Conservation (phyloP, 78 protist genomes). For the Speleostelium caveatum region DNA sequence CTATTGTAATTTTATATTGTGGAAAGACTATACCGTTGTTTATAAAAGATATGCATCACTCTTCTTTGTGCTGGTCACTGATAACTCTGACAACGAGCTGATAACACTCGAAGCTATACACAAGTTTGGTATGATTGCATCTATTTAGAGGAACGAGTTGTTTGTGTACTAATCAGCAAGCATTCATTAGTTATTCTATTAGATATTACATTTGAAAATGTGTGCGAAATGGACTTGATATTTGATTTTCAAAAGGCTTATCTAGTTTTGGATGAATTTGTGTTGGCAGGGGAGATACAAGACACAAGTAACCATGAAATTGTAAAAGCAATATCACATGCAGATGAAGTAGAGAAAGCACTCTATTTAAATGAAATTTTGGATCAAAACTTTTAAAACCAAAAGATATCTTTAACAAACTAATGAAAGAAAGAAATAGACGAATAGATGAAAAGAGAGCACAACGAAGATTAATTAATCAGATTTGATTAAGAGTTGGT, state of each 20-base stretch:
- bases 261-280: constrained; percentile 92
- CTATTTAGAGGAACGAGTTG: background rate
- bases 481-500: too few relatives aligned
- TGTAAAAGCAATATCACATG: constrained; percentile 27
- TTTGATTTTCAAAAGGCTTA: constrained; percentile 97
- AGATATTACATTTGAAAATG: constrained; percentile 74
- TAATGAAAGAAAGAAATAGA: too few relatives aligned
- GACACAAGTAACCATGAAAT: constrained; percentile 87
- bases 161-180: background rate
- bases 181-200: constrained; percentile 28
- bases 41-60: constrained; percentile 91
- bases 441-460: too few relatives aligned
- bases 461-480: too few relatives aligned
- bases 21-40: constrained; percentile 90
- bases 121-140: constrained; percentile 83
- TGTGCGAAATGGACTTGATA: constrained; percentile 98
- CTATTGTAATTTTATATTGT: constrained; percentile 93
- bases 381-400: constrained; percentile 26
- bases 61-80: constrained; percentile 87
- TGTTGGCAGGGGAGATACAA: constrained; percentile 93
- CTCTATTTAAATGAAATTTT: constrained; percentile 4
- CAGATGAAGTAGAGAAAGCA: constrained; percentile 18
- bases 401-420: too few relatives aligned
- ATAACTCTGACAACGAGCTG: constrained; percentile 95
- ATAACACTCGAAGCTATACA: constrained; percentile 92